Evolutionary conservation across 495 filamentous ascomycete genomes (phyloP), one percentile per base, ranked within the genome.

Genomic region (Penicillium desertorum): DNA sequence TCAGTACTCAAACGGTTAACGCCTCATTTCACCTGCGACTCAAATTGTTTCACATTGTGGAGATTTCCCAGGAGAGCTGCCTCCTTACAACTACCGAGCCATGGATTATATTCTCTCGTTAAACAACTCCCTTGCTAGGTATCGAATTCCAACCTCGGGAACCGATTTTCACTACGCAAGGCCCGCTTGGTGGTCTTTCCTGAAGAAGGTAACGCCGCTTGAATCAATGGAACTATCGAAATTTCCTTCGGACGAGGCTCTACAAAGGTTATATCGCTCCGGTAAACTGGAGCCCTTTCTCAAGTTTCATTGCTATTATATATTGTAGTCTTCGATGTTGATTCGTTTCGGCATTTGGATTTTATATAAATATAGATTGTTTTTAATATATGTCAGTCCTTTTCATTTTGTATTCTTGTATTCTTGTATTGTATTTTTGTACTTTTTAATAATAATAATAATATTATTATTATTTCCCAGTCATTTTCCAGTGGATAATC

Each of bases 1-100:
- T 30, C 9, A 9, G 29, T 30, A 30, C 29, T 45, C 12, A 11
- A 17, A n/a, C 10, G 19, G 11, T 44, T 22, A 12, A 20, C 19
- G 19, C 44, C 58, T 51, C 56, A 56, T 57, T 52, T 45, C 56
- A 53, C 52, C 57, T 59, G 50, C 44, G 56, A 63, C 62, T 50
- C 53, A 49, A 53, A 34, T n/a, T 62, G 64, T 69, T 71, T 71
- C 69, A 69, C 62, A 52, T 55, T 47, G 49, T 57, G 56, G 56
- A 58, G 56, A 52, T 58, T 57, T 56, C 41, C 41, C 44, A 57
- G 48, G 54, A 25, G 44, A 46, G 39, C 36, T 36, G 37, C 32
- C n/a, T 25, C 5, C 10, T 17, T n/a, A 39, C 36, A 39, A 39
- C 36, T 39, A 58, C 54, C 41, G 57, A 55, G 45, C 56, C 49